Evolutionary conservation across 2,329 filamentous ascomycete species (phyloP), one percentile per base, ranked within the genome.

Genomic region (Thelonectria discophora): DNA sequence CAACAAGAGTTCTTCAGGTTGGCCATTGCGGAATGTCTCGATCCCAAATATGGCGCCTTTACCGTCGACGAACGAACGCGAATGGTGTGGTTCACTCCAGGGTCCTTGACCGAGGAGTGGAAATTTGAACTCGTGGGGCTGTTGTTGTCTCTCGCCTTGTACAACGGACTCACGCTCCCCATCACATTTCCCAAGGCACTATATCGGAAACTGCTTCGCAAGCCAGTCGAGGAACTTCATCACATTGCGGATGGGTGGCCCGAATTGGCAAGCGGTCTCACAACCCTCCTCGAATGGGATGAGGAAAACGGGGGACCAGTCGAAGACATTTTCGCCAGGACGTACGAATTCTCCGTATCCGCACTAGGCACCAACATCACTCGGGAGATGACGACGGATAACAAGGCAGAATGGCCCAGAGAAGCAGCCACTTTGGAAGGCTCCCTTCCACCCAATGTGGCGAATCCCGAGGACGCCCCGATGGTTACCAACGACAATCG

Each of bases 1-100:
- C 94, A 97, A 70, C 94, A 97, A 74, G 95, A 99, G 66, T 98
- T 97, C 74, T 98, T 99, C 79, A 88, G 93, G 15, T 79, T 97
- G 27, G 88, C 92, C 17, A 88, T 97, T 68, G 87, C 87, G 1
- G 90, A 97, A 72, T 91, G 91, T 3, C 84, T 98, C 47, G 84
- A 92, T 69, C 90, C 92, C 5, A 84, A 88, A 45, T 92, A 91
- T 71, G 93, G 90, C 1, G 87, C 91, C 55, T 98, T 98, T 74
- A 90, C 88, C 0, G 85, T 92, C 32, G 93, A 98, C 69, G 78
- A 86, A 1, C 81, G 88, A 56, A 95, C 91, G 1, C 87, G 87
- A 32, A 90, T 95, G 84, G 88, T 89, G 11, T 99, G 93, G 92
- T 97, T 99, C 70, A 87, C 90, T 49, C 92, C 94, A 0, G 88